These are phyloP conservation scores for Musa schizocarpa DNA, from an alignment of 176 grass and related monocot species.

Conservation along the genomic window DNA sequence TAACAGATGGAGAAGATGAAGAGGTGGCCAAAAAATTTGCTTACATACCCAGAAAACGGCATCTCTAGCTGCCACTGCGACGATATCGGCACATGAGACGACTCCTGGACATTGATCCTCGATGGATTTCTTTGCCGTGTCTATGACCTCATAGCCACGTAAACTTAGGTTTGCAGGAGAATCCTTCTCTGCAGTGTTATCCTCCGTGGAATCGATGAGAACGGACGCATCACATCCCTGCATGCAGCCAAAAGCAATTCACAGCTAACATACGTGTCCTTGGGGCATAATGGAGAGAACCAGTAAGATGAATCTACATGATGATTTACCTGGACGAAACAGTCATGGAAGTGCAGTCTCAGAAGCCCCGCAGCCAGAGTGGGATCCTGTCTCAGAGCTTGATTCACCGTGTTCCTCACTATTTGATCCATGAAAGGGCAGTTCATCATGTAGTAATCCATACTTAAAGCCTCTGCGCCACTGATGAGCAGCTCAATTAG, in stretches of 20 bases:
- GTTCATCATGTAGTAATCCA: constrained; percentile 68
- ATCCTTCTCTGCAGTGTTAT: constrained; percentile 73
- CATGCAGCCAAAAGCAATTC: background rate
- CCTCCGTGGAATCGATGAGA: constrained; percentile 52
- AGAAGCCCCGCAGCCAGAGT: constrained; percentile 65
- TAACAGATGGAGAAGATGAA: too few relatives aligned
- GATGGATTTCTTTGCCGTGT: constrained; percentile 48
- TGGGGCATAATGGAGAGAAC: background rate
- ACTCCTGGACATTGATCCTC: constrained; percentile 61
- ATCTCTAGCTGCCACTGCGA: constrained; percentile 66
- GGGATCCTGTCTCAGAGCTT: constrained; percentile 42
- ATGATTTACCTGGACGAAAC: constrained; percentile 65
- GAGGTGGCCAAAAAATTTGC: background rate
- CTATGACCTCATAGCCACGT: constrained; percentile 77
- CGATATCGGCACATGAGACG: constrained; percentile 74
- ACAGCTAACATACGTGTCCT: too few relatives aligned
- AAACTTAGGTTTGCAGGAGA: constrained; percentile 58
- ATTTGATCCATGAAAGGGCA: constrained; percentile 67
- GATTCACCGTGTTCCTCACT: constrained; percentile 35
- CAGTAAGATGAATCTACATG: background rate
- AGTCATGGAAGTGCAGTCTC: constrained; percentile 87
- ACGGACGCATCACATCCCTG: constrained; percentile 97
- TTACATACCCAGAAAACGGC: constrained; percentile 43
- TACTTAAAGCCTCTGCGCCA: constrained; percentile 42
- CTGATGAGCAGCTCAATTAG: constrained; percentile 28